phyloP scores from a whole-genome alignment of 805 yeast species.

The Ogataea salicorniae region DNA sequence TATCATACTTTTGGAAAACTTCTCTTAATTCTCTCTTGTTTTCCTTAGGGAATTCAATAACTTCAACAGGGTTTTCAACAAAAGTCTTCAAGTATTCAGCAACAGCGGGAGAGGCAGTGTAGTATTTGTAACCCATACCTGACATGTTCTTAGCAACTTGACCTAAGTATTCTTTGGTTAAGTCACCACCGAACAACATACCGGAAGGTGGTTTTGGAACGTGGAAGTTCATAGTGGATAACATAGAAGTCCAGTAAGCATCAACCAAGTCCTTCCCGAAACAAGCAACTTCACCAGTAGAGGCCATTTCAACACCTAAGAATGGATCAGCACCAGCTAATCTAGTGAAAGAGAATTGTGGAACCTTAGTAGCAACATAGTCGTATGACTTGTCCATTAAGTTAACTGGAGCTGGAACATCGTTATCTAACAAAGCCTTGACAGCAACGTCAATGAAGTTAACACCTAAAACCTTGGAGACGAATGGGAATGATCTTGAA shows the following conservation, averaged over 20 bases:
- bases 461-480: slow-evolving; percentile 55
- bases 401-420: slow-evolving; percentile 74
- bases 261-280: slow-evolving; percentile 82
- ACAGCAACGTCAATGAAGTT: slow-evolving; percentile 95
- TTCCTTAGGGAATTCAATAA: slow-evolving; percentile 85
- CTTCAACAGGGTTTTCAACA: slow-evolving; percentile 45
- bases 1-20: slow-evolving; percentile 80
- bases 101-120: slow-evolving; percentile 69
- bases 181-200: slow-evolving; percentile 90
- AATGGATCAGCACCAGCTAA: slow-evolving; percentile 99
- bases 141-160: slow-evolving; percentile 65
- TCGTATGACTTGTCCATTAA: slow-evolving; percentile 71
- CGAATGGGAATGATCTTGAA: slow-evolving; percentile 92
- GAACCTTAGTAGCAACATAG: slow-evolving; percentile 95
- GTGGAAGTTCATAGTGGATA: slow-evolving; percentile 95
- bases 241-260: slow-evolving; percentile 97
- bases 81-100: slow-evolving; percentile 58
- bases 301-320: slow-evolving; percentile 98
- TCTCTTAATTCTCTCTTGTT: slow-evolving; percentile 93
- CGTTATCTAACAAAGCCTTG: slow-evolving; percentile 70
- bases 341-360: slow-evolving; percentile 97
- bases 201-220: slow-evolving; percentile 90
- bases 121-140: slow-evolving; percentile 75
- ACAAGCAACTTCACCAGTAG: slow-evolving; percentile 98
- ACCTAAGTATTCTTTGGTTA: slow-evolving; percentile 64